Base-by-base conservation (phyloP, 2,329 filamentous ascomycete species). In the Colletotrichum musicola region DNA sequence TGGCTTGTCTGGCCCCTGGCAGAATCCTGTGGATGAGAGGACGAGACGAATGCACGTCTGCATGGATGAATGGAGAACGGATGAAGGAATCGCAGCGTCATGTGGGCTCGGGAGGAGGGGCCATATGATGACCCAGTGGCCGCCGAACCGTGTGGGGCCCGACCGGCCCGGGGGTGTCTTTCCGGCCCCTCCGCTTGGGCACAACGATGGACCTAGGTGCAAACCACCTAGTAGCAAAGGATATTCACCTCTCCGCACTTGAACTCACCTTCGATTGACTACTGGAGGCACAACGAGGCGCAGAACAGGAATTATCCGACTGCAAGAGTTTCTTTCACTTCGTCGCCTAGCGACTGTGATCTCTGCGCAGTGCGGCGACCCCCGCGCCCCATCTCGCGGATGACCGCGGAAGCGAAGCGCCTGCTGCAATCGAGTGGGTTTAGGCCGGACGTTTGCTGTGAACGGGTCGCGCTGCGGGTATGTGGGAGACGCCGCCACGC, bases 61-160 rank as follows among this genome's bases (percentile, higher is more conserved):
- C 49, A 64, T 68, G 62, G 30, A 56, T 65, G 50, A 16, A 47
- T 50, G 62, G 56, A 57, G 35, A 51, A 50, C 14, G 55, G 42
- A 65, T 69, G 58, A 67, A 51, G 59, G 35, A 57, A 63, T 30
- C 25, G 18, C 12, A 25, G 51, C 56, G 62, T 66, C 66, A 66
- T 69, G 66, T 61, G 66, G 20, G 35, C 49, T 38, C 40, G 35
- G 62, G 25, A 44, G 18, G 40, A 27, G 22, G 55, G 55, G 42
- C 38, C 65, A 60, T 55, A 57, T 58, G 64, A 62, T 22, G 60
- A 25, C 27, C 64, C 38, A 50, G 30, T 42, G 35, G 22, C 44
- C 14, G 38, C 51, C 44, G 58, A 46, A 50, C 65, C 50, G 35
- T 42, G 50, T 61, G 44, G 42, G 30, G 35, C 55, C 30, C 38